Evolutionary conservation across 148 eudicot species (phyloP), one percentile per base, ranked within the genome.

Genomic region (Limonium bicolor): DNA sequence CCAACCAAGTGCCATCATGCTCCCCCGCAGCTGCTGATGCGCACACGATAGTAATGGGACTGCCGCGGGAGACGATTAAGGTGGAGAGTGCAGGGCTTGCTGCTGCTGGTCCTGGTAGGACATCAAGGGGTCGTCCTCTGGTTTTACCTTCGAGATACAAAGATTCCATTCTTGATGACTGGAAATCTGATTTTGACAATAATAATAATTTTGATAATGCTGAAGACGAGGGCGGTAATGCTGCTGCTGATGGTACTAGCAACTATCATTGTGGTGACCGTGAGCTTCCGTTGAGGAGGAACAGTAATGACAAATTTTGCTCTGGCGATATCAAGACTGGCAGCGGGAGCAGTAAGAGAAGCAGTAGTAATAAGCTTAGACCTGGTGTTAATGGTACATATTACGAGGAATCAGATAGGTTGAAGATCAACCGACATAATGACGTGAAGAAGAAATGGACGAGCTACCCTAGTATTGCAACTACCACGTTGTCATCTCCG

Each of bases 111-210:
- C 12, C 54, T 35, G 58, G 70, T 66, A 48, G 63, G 51, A 85
- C 99, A 2, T 85, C 95, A 1, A 41, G 99, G 20, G 95, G 99
- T 15, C 64, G 99, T 60, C 80, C 84, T 59, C 95, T 78, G 85
- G 95, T 79, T 42, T 60, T 92, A 38, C 99, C 99, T 34, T 85
- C 95, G 29, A 55, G 80, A 54, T 92, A 75, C 51, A 92, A 78
- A 35, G 99, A 92, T 59, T 92, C 99, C 1, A 51, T 92, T 46
- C 64, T 92, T 7, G 99, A 78, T 77, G 80, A 92, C 64, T 92
- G 99, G 99, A 92, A 85, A 85, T 81, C 46, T 18, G 41, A 50
- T 27, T 45, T 29, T 38, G 52, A 55, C 31, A 51, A 35, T 36
- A 38, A 44, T 42, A 11, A 47, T 50, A 47, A 48, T 67, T 55